Evolutionary conservation across 106 monocot species (phyloP).

Genomic region (Dactylorhiza incarnata): DNA sequence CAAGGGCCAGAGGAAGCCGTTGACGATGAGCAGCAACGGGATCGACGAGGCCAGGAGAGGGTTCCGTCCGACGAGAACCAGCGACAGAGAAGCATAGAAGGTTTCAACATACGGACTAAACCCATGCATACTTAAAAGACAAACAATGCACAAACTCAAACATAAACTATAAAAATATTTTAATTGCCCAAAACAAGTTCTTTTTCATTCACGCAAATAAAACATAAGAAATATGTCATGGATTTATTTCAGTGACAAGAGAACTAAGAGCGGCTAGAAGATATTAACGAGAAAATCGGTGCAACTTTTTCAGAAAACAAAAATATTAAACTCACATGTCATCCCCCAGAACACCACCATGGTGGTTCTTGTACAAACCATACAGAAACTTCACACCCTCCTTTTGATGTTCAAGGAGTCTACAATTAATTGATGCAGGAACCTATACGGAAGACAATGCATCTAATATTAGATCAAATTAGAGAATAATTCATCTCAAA

Average conservation of each 20-base stretch:
- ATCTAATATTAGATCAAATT: conserved; percentile 6
- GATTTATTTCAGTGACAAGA: not conserved
- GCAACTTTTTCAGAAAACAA: not conserved
- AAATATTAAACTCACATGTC: conserved; percentile 63
- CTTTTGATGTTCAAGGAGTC: conserved; percentile 85
- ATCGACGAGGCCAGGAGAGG: no score
- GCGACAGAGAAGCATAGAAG: no score
- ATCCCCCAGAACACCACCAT: conserved; percentile 96
- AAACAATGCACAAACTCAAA: no score
- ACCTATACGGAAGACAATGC: conserved; percentile 36
- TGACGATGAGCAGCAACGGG: no score
- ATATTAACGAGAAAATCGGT: not conserved
- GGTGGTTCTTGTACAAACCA: conserved; percentile 64
- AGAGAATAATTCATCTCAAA: conserved; percentile 4
- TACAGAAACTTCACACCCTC: conserved; percentile 79
- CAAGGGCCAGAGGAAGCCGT: no score
- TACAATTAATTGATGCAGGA: conserved; percentile 83
- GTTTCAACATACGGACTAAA: no score
- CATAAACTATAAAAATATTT: not conserved
- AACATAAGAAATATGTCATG: not conserved
- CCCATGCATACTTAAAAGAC: no score
- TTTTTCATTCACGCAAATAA: not conserved
- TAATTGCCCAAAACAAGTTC: not conserved
- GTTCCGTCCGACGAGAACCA: no score
- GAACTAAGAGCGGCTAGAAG: not conserved